phyloP scores from a whole-genome alignment of 305 asterid genomes.

The Lippia alba region DNA sequence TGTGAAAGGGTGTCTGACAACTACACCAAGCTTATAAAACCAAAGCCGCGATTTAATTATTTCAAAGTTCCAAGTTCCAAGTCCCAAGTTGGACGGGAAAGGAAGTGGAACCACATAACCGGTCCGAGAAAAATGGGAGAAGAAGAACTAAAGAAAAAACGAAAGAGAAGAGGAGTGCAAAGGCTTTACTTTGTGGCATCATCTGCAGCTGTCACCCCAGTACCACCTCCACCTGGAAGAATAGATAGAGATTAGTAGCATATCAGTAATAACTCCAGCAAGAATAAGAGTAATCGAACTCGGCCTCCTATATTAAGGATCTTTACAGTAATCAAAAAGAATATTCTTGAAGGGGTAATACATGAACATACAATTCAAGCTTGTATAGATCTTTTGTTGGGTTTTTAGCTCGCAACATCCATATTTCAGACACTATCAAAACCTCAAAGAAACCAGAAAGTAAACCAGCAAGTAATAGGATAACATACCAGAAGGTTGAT shows the following conservation, averaged over 20 bases:
- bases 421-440: constrained; percentile 1
- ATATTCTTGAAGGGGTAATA: background rate
- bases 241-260: constrained; percentile 27
- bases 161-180: constrained; percentile 31
- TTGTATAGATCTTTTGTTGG: background rate
- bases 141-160: background rate
- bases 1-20: constrained; percentile 6
- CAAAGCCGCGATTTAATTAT: background rate
- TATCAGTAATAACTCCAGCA: constrained; percentile 19
- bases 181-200: constrained; percentile 85
- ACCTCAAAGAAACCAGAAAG: constrained; percentile 19
- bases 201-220: constrained; percentile 60
- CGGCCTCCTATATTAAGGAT: background rate
- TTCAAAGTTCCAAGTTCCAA: background rate
- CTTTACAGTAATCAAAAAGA: background rate
- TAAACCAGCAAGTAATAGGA: constrained; percentile 18
- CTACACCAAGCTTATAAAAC: background rate
- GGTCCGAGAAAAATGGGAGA: background rate
- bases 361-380: background rate
- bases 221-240: constrained; percentile 65
- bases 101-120: background rate
- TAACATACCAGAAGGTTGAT: constrained; percentile 56
- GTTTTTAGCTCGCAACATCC: background rate
- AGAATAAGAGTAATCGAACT: background rate
- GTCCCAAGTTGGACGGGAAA: background rate